Conservation (phyloP, 768 basidiomycete species). For the Saitozyma podzolica region DNA sequence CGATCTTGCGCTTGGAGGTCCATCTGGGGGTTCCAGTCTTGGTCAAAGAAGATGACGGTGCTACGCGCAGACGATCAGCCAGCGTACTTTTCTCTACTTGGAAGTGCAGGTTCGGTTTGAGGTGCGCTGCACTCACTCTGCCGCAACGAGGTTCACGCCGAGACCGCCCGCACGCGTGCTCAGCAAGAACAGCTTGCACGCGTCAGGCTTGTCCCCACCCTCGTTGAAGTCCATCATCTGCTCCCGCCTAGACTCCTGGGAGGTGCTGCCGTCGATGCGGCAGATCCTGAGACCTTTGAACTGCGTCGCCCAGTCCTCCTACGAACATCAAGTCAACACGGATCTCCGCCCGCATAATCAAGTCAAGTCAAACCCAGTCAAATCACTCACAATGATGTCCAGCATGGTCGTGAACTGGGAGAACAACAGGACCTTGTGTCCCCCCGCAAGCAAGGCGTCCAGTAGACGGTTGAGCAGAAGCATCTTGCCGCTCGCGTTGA, state of each 20-base stretch:
- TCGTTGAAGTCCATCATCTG: constrained; percentile 84
- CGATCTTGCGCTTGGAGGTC: constrained; percentile 94
- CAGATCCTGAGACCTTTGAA: constrained; percentile 80
- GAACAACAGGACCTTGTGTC: constrained; percentile 73
- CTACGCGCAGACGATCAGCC: constrained; percentile 2
- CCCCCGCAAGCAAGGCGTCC: constrained; percentile 71
- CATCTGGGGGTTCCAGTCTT: constrained; percentile 76
- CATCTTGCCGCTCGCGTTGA: constrained; percentile 94
- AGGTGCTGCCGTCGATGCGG: constrained; percentile 86
- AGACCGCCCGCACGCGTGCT: constrained; percentile 96
- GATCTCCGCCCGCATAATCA: not conserved
- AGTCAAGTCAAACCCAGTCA: constrained; percentile 8
- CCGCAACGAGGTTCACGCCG: constrained; percentile 73
- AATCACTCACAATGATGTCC: constrained; percentile 81
- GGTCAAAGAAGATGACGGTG: constrained; percentile 91
- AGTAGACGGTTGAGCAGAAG: constrained; percentile 87
- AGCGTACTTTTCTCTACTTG: not conserved
- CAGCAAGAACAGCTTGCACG: constrained; percentile 60
- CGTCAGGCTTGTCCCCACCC: constrained; percentile 61
- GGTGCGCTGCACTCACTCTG: constrained; percentile 35
- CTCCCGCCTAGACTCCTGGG: constrained; percentile 74
- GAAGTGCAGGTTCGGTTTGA: not conserved
- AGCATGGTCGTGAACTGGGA: constrained; percentile 95
- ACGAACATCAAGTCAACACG: constrained; percentile 4
- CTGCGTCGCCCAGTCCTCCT: constrained; percentile 80